Percentiles rank a stretch among this genome's conserved stretches.
These are phyloP conservation scores for Neurospora sp. DNA, from an alignment of 495 filamentous ascomycete species.

Conservation along the genomic window DNA sequence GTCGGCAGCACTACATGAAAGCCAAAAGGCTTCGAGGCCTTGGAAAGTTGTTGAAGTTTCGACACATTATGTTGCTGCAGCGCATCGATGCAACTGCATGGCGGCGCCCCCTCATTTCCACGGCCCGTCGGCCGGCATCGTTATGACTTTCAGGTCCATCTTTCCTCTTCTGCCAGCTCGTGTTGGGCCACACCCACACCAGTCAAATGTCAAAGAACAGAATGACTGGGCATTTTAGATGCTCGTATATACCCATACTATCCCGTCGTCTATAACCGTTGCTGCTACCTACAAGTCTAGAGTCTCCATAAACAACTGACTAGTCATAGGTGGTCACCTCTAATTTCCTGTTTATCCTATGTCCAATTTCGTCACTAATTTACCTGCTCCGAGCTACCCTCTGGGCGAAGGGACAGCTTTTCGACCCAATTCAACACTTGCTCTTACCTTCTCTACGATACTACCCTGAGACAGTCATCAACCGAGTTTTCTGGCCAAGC, in stretches of 20 bases:
- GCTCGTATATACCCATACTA: background rate
- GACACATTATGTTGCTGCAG: background rate
- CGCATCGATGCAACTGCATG: background rate
- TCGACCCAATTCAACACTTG: background rate
- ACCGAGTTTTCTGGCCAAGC: background rate
- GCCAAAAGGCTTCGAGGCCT: background rate
- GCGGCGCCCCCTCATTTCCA: background rate
- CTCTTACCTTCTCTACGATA: background rate
- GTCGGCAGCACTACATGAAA: background rate
- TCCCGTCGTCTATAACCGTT: background rate
- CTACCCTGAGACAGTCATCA: background rate
- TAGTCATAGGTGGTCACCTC: background rate
- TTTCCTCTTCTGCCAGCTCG: background rate
- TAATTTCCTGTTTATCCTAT: background rate
- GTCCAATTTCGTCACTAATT: background rate
- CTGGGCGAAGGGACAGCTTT: background rate
- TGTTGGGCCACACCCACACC: background rate
- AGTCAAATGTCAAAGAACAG: background rate
- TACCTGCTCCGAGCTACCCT: background rate
- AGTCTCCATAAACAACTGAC: background rate
- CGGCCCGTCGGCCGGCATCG: background rate
- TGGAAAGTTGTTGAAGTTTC: background rate
- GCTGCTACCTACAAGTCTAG: background rate
- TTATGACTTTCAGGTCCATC: background rate
- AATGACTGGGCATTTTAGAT: background rate